Percentiles rank a stretch among this genome's conserved stretches.
Conservation (phyloP, 2,329 filamentous ascomycete species). For the Podosphaera xanthii region DNA sequence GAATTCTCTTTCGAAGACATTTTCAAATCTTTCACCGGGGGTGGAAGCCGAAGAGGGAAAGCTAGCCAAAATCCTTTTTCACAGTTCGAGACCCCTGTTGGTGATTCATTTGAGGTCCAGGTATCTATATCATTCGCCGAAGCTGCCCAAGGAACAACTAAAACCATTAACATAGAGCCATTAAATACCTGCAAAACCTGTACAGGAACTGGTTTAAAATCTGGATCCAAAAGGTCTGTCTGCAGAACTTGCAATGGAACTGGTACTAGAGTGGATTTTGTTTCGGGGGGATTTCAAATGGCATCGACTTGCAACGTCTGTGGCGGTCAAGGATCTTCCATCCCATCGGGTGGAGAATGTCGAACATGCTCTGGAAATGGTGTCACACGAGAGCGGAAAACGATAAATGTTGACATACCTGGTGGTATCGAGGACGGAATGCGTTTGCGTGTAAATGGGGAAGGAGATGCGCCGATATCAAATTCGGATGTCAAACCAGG, state of each 20-base stretch:
- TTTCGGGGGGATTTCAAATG: constrained; percentile 92
- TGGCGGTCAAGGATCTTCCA: constrained; percentile 51
- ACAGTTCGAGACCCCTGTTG: constrained; percentile 61
- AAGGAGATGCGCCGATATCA: constrained; percentile 68
- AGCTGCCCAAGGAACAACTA: constrained; percentile 71
- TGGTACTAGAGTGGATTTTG: constrained; percentile 66
- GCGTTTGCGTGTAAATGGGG: constrained; percentile 62
- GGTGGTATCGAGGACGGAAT: constrained; percentile 93
- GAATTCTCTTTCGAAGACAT: constrained; percentile 94
- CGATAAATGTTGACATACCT: constrained; percentile 75
- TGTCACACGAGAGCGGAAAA: constrained; percentile 61
- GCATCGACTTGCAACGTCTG: constrained; percentile 69
- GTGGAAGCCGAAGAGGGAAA: constrained; percentile 24
- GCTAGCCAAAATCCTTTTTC: constrained; percentile 44
- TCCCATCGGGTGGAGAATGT: constrained; percentile 66
- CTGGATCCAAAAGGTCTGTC: constrained; percentile 45
- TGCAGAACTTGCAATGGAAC: constrained; percentile 72
- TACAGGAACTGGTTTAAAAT: constrained; percentile 61
- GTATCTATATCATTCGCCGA: constrained; percentile 89
- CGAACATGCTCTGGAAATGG: constrained; percentile 59
- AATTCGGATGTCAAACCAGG: constrained; percentile 42
- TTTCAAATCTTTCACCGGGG: constrained; percentile 50
- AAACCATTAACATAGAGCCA: constrained; percentile 73
- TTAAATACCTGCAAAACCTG: constrained; percentile 66
- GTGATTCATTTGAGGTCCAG: constrained; percentile 89